phyloP scores from a whole-genome alignment of 2,329 filamentous ascomycete species.

The Lithohypha guttulata region DNA sequence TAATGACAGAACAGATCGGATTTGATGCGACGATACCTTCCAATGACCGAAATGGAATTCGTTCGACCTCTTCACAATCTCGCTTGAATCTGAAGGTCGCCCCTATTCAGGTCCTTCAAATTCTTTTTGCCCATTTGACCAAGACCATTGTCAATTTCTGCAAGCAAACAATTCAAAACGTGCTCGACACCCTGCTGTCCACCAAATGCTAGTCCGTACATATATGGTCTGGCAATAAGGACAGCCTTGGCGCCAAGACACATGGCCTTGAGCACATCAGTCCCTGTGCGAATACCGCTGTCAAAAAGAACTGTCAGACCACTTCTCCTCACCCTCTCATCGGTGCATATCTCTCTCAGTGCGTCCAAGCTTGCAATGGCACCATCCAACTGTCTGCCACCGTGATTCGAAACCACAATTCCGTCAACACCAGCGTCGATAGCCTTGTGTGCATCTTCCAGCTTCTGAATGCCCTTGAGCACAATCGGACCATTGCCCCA shows the following conservation, averaged over 20 bases:
- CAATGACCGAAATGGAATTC: not conserved
- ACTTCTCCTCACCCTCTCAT: constrained; percentile 25
- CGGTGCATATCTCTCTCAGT: constrained; percentile 51
- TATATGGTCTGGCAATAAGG: constrained; percentile 46
- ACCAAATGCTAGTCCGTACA: constrained; percentile 46
- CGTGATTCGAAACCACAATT: constrained; percentile 44
- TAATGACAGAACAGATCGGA: not conserved
- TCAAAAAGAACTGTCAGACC: constrained; percentile 40
- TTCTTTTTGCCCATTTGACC: constrained; percentile 21
- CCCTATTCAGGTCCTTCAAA: constrained; percentile 17
- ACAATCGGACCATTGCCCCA: constrained; percentile 53
- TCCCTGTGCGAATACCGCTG: constrained; percentile 39
- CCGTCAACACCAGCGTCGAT: constrained; percentile 38
- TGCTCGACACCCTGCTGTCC: constrained; percentile 45
- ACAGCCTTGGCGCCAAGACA: constrained; percentile 48
- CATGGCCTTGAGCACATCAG: constrained; percentile 42
- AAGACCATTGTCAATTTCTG: constrained; percentile 29
- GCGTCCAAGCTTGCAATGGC: constrained; percentile 42
- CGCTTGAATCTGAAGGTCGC: constrained; percentile 17
- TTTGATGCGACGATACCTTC: not conserved
- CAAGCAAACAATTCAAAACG: constrained; percentile 40
- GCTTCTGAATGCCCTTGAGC: constrained; percentile 48
- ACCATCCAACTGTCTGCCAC: constrained; percentile 42
- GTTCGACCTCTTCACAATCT: constrained; percentile 13
- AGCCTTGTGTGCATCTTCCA: constrained; percentile 38